Conservation (phyloP, 2,329 filamentous ascomycete species). For the Claviceps sp. region DNA sequence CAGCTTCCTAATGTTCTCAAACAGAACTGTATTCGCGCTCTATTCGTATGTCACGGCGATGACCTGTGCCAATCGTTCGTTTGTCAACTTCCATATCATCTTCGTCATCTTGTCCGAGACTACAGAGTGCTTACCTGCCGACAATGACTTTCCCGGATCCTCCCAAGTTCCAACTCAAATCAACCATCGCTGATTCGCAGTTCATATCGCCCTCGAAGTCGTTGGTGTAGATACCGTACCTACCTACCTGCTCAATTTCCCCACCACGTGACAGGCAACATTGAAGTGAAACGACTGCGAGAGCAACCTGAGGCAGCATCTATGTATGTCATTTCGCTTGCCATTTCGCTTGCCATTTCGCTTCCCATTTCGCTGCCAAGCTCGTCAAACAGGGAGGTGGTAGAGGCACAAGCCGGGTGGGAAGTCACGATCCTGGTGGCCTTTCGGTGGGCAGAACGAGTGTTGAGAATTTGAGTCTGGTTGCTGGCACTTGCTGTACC, state of each 20-base stretch:
- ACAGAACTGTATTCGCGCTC: conserved; percentile 4
- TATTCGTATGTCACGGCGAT: conserved; percentile 5
- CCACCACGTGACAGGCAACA: background rate
- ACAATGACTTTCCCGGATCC: no score
- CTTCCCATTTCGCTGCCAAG: conserved; percentile 8
- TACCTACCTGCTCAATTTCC: no score
- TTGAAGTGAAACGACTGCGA: background rate
- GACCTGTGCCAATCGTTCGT: background rate
- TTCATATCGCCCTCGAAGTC: no score
- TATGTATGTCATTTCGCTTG: conserved; percentile 7
- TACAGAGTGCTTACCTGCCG: background rate
- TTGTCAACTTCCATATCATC: background rate
- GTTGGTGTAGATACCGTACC: no score
- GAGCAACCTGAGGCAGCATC: background rate
- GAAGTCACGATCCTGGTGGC: no score
- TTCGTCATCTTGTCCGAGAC: background rate
- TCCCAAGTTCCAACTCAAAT: no score
- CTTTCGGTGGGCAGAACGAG: no score
- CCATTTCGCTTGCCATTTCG: conserved; percentile 10
- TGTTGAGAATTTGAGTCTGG: no score
- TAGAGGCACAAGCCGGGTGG: no score
- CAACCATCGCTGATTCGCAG: no score
- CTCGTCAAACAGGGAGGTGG: background rate
- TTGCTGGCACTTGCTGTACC: no score
- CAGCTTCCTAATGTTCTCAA: background rate